phyloP scores from a whole-genome alignment of 345 rosid genomes.

The Gossypium arboreum region DNA sequence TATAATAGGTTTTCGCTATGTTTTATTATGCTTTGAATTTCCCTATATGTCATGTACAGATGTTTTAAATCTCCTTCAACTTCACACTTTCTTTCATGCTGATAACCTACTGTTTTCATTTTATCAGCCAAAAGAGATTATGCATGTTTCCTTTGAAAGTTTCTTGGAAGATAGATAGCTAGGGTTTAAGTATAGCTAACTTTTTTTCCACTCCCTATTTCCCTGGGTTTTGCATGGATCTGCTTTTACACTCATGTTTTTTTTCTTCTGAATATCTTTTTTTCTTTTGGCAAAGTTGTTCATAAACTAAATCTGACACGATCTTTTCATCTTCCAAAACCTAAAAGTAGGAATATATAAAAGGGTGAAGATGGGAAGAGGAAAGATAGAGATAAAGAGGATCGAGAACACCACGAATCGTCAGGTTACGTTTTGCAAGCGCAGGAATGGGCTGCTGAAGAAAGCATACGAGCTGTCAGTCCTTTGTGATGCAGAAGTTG shows the following conservation, averaged over 20 bases:
- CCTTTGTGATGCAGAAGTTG: slow-evolving; percentile 90
- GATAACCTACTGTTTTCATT: too few relatives aligned
- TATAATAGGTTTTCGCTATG: too few relatives aligned
- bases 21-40: too few relatives aligned
- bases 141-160: background rate
- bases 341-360: background rate
- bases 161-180: background rate
- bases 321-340: background rate
- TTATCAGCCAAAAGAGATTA: background rate
- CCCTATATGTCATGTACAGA: background rate
- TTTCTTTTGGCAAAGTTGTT: background rate
- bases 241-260: background rate
- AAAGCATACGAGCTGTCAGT: slow-evolving; percentile 88
- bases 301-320: background rate
- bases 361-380: slow-evolving; percentile 68
- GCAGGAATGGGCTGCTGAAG: slow-evolving; percentile 88
- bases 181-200: background rate
- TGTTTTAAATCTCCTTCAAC: background rate
- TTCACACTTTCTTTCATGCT: background rate
- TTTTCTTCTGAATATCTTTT: background rate
- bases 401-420: slow-evolving; percentile 92
- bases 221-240: slow-evolving; percentile 12
- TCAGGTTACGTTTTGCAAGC: slow-evolving; percentile 94
- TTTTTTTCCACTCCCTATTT: background rate
- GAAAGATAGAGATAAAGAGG: slow-evolving; percentile 97